phyloP scores from a whole-genome alignment of 2,329 filamentous ascomycete species.

The Blastomyces parvus region DNA sequence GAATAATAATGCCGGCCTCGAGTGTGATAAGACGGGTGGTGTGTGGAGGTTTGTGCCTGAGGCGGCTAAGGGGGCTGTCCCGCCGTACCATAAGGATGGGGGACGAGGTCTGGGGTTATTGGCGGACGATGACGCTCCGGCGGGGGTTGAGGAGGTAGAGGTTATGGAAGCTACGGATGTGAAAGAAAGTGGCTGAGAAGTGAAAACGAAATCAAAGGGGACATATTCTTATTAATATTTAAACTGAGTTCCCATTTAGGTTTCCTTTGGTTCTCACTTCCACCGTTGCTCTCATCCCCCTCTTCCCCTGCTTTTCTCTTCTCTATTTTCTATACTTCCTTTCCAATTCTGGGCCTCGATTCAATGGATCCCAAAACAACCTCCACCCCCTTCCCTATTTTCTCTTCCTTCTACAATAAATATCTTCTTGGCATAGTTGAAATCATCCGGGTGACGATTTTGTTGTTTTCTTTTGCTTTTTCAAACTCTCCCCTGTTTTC shows the following conservation, averaged over 20 bases:
- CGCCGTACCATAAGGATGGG: conserved; percentile 36
- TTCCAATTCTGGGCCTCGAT: neutral
- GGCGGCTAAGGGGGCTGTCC: conserved; percentile 38
- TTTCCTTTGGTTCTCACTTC: neutral
- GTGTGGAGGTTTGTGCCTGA: conserved; percentile 58
- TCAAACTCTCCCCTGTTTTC: neutral
- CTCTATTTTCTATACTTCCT: neutral
- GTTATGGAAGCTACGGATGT: conserved; percentile 2
- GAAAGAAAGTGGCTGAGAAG: neutral
- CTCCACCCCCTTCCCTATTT: neutral
- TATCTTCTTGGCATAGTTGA: neutral
- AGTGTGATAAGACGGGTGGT: conserved; percentile 58
- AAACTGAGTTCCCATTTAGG: too few species aligned
- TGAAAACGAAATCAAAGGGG: neutral
- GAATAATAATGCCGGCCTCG: conserved; percentile 32
- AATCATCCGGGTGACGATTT: neutral
- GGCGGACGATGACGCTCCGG: conserved; percentile 3
- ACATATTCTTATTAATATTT: neutral
- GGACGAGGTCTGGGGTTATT: conserved; percentile 32
- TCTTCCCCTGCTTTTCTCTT: neutral
- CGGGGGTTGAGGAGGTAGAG: conserved; percentile 4
- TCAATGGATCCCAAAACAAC: neutral
- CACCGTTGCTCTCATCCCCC: neutral
- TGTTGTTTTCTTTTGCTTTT: neutral
- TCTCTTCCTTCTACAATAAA: neutral